phyloP scores from a whole-genome alignment of 805 yeast genomes.

The Ogataea ramenticola region DNA sequence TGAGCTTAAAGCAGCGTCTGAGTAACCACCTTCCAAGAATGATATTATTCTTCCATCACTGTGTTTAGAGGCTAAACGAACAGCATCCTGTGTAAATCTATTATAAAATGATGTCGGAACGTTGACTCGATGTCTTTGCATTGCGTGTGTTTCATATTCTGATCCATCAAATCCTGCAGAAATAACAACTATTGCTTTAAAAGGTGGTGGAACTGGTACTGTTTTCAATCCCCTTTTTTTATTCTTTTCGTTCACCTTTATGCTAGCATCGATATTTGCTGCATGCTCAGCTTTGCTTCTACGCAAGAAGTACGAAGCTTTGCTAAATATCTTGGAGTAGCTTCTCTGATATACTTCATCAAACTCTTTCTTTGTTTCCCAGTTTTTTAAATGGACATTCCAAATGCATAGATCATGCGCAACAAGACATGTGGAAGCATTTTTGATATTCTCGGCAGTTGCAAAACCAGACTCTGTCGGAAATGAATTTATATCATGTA shows the following conservation, averaged over 20 bases:
- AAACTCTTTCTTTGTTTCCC: constrained; percentile 58
- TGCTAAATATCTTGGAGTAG: constrained; percentile 53
- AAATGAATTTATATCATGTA: constrained; percentile 80
- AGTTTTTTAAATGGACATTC: constrained; percentile 75
- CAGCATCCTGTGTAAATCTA: constrained; percentile 63
- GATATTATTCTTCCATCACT: constrained; percentile 58
- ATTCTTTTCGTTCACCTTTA: neutral
- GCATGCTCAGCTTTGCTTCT: constrained; percentile 39
- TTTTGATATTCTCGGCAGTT: constrained; percentile 57
- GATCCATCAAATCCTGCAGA: constrained; percentile 89
- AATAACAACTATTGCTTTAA: constrained; percentile 55
- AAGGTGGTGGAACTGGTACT: constrained; percentile 26
- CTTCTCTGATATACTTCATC: constrained; percentile 50
- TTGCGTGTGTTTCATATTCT: constrained; percentile 71
- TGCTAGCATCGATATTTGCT: constrained; percentile 5
- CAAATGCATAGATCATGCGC: constrained; percentile 75
- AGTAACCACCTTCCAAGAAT: constrained; percentile 78
- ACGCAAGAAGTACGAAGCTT: constrained; percentile 60
- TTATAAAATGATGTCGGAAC: constrained; percentile 79
- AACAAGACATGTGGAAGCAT: constrained; percentile 72
- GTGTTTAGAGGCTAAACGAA: constrained; percentile 54
- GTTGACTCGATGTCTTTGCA: constrained; percentile 79
- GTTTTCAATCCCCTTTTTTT: constrained; percentile 26
- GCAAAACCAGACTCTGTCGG: constrained; percentile 81
- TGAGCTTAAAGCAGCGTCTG: constrained; percentile 72